Percentiles rank a stretch among this genome's conserved stretches.
Evolutionary conservation across 2,329 filamentous ascomycete species (phyloP).

Genomic region (Neonectria neomacrospora): DNA sequence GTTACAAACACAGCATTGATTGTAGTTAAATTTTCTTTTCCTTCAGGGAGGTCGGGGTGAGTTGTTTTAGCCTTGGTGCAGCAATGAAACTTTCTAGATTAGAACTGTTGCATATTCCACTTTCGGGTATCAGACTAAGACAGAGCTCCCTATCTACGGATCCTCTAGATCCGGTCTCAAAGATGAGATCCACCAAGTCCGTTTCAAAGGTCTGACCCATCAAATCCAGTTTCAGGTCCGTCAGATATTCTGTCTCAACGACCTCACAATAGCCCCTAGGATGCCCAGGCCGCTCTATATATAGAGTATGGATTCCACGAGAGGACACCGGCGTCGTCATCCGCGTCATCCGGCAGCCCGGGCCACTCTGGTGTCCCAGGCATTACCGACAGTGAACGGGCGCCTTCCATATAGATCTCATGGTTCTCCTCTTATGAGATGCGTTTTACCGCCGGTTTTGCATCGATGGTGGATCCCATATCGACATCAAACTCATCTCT

Average conservation of each 20-base stretch:
- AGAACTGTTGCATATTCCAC: no score
- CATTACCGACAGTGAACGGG: neutral
- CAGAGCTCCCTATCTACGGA: neutral
- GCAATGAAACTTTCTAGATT: neutral
- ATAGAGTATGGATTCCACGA: neutral
- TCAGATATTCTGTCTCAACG: neutral
- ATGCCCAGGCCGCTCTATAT: neutral
- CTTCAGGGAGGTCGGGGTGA: neutral
- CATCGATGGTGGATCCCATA: neutral
- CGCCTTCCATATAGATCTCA: neutral
- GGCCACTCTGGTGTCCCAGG: neutral
- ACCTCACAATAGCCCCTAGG: neutral
- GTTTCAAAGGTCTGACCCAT: neutral
- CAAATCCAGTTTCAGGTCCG: neutral
- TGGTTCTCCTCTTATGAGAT: neutral
- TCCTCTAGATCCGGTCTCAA: neutral
- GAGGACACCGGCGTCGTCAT: neutral
- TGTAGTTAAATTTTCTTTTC: neutral
- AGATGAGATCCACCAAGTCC: neutral
- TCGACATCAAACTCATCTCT: neutral
- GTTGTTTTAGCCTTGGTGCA: neutral
- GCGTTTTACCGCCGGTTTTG: neutral
- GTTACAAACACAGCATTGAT: neutral
- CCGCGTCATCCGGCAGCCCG: neutral
- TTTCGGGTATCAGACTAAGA: no score